Conservation (phyloP, 2,329 filamentous ascomycete genomes). For the Fusarium pseudoanthophilum region DNA sequence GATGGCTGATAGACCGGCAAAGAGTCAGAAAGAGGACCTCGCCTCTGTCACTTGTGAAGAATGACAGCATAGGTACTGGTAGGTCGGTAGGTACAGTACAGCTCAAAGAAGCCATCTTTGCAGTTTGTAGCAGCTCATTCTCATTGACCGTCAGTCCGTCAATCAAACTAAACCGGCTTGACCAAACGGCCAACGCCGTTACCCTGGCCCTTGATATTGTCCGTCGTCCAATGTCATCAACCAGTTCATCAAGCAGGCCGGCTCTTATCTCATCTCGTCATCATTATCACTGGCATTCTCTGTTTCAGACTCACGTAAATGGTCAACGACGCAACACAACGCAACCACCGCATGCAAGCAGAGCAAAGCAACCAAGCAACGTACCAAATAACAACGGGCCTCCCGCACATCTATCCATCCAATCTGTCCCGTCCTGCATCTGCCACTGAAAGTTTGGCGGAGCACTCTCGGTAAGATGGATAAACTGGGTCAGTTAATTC, state of each 20-base stretch:
- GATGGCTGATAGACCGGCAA: conserved; percentile 1
- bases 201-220: conserved; percentile 32
- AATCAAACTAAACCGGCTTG: conserved; percentile 32
- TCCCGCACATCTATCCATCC: conserved; percentile 16
- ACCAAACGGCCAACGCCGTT: conserved; percentile 34
- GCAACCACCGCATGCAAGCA: conserved; percentile 12
- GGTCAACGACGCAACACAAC: conserved; percentile 19
- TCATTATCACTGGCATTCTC: conserved; percentile 28
- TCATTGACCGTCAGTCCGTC: conserved; percentile 19
- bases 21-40: conserved; percentile 13
- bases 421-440: neutral
- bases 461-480: conserved; percentile 43
- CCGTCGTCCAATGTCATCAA: conserved; percentile 14
- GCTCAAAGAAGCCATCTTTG: conserved; percentile 3
- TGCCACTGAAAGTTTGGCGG: conserved; percentile 39
- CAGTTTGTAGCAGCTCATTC: neutral
- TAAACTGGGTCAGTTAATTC: conserved; percentile 39
- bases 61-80: conserved; percentile 4
- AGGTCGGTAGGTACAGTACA: neutral
- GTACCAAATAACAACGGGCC: conserved; percentile 13
- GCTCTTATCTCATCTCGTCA: conserved; percentile 41
- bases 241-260: conserved; percentile 9
- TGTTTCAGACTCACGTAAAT: conserved; percentile 32
- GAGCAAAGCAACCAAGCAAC: conserved; percentile 1
- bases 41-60: conserved; percentile 9